Conservation (phyloP, 352 stramenopile genomes). For the Globisporangium paroecandrum region DNA sequence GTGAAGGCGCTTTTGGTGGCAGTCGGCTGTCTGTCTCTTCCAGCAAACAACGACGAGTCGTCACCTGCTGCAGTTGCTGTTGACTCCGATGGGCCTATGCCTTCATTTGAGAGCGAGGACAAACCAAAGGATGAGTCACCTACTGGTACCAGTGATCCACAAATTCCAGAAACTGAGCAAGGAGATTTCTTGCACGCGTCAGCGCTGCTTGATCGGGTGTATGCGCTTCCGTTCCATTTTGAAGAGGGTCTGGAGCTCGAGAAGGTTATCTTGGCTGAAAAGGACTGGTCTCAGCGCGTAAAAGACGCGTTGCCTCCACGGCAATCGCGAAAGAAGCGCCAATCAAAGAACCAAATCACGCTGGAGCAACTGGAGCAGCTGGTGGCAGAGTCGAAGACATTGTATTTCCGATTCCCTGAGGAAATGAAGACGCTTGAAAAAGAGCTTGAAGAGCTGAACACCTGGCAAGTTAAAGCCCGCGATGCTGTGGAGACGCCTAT, state of each 20-base stretch:
- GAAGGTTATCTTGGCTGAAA: slow-evolving; percentile 52
- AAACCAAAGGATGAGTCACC: not conserved
- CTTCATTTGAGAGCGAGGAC: not conserved
- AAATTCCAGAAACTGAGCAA: slow-evolving; percentile 5
- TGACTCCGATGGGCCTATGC: slow-evolving; percentile 12
- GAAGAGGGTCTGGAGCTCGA: slow-evolving; percentile 61
- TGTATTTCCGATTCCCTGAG: slow-evolving; percentile 76
- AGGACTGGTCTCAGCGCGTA: slow-evolving; percentile 65
- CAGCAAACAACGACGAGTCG: slow-evolving; percentile 13
- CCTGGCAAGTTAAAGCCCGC: slow-evolving; percentile 64
- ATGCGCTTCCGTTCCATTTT: slow-evolving; percentile 69
- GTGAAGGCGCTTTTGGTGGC: slow-evolving; percentile 47
- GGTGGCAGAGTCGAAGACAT: slow-evolving; percentile 44
- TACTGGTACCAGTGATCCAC: not conserved
- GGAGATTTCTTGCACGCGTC: slow-evolving; percentile 47
- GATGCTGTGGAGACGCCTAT: slow-evolving; percentile 43
- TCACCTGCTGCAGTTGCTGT: slow-evolving; percentile 4
- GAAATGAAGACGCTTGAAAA: slow-evolving; percentile 71
- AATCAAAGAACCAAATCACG: slow-evolving; percentile 60
- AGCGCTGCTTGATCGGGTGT: slow-evolving; percentile 58
- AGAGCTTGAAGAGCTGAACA: slow-evolving; percentile 61
- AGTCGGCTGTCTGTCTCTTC: slow-evolving; percentile 39
- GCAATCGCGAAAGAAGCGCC: slow-evolving; percentile 77
- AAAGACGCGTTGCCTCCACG: slow-evolving; percentile 68
- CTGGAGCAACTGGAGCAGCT: slow-evolving; percentile 53